Conservation (phyloP, 441 rosid species). For the Adansonia madagascariensis region DNA sequence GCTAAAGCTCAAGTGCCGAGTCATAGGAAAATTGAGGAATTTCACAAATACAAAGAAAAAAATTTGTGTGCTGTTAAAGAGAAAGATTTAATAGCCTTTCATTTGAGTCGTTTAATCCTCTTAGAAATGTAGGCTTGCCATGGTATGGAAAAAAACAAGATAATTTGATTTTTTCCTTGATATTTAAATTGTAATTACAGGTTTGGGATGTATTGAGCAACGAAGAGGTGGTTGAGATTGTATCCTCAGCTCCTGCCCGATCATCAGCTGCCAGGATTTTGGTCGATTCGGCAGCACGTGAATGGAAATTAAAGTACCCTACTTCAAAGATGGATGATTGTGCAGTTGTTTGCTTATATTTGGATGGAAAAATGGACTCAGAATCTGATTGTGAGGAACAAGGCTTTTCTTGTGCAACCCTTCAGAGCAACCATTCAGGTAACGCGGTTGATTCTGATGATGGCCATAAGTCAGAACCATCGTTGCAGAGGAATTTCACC, state of each 20-base stretch:
- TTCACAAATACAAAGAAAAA: neutral
- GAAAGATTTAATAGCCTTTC: too few species aligned
- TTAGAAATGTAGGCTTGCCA: too few species aligned
- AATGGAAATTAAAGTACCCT: conserved; percentile 94
- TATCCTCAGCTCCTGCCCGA: conserved; percentile 77
- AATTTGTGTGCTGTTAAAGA: neutral
- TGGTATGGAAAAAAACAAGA: neutral
- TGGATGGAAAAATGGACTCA: conserved; percentile 91
- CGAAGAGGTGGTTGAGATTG: conserved; percentile 90
- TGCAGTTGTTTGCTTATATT: conserved; percentile 94
- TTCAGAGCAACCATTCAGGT: conserved; percentile 71
- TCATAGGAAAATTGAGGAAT: neutral
- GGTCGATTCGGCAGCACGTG: conserved; percentile 87
- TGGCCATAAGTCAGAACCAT: conserved; percentile 83
- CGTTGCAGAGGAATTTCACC: conserved; percentile 83
- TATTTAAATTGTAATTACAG: conserved; percentile 39
- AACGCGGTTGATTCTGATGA: conserved; percentile 84
- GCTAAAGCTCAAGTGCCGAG: neutral
- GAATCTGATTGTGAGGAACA: conserved; percentile 88
- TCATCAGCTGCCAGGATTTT: conserved; percentile 84
- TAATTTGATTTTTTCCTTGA: neutral
- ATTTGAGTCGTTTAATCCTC: neutral
- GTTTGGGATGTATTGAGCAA: conserved; percentile 99
- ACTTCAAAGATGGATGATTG: conserved; percentile 99
- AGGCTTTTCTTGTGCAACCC: conserved; percentile 82